Conservation (phyloP, 2,329 filamentous ascomycete species). For the Aspergillus eucalypticola region DNA sequence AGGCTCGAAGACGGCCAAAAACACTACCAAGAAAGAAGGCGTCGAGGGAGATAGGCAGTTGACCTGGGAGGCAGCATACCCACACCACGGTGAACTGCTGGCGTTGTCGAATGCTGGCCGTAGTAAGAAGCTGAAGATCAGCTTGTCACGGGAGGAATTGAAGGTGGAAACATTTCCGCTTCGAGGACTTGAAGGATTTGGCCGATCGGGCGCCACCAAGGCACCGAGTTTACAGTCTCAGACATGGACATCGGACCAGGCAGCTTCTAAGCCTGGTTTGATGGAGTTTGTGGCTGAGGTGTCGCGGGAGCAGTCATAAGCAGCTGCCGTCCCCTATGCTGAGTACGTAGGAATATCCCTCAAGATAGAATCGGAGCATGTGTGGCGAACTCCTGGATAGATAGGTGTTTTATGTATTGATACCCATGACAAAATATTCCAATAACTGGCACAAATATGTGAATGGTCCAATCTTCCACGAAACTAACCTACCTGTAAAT, state of each 20-base stretch:
- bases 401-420: background rate
- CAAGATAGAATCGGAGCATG: no score
- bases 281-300: slow-evolving; percentile 30
- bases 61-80: slow-evolving; percentile 34
- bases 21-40: background rate
- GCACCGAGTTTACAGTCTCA: slow-evolving; percentile 17
- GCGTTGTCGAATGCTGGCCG: slow-evolving; percentile 21
- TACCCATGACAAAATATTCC: background rate
- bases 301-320: slow-evolving; percentile 10
- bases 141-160: slow-evolving; percentile 30
- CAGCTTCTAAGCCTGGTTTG: slow-evolving; percentile 17
- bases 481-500: no score
- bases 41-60: background rate
- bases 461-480: background rate
- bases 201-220: slow-evolving; percentile 11
- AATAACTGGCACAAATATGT: background rate
- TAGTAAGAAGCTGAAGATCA: slow-evolving; percentile 36
- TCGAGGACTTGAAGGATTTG: slow-evolving; percentile 19
- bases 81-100: slow-evolving; percentile 39
- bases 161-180: slow-evolving; percentile 24
- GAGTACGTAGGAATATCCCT: no score
- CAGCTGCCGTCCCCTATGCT: no score
- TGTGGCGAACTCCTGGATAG: background rate
- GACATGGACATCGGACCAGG: slow-evolving; percentile 26
- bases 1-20: slow-evolving; percentile 1